A percentile compares a stretch with the other conserved stretches of the same genome.
Evolutionary conservation across 2,329 filamentous ascomycete genomes (phyloP).

Genomic region (Scedosporium minutisporum): DNA sequence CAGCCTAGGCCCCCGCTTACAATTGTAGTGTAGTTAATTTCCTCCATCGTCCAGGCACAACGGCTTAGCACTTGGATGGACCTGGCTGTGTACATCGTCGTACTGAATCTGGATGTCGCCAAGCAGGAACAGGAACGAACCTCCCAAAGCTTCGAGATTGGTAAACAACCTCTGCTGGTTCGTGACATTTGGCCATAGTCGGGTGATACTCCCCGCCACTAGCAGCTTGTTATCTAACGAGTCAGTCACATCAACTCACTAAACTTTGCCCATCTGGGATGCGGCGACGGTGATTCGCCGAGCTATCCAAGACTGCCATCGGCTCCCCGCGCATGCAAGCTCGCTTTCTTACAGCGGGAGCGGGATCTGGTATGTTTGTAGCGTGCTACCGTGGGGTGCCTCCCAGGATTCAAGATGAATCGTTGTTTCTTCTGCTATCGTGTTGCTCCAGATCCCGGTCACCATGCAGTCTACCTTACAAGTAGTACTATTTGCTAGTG

Average conservation of each 20-base stretch:
- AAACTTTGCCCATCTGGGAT: not conserved
- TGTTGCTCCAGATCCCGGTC: not conserved
- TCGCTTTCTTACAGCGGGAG: no score
- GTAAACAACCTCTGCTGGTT: not conserved
- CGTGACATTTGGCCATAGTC: not conserved
- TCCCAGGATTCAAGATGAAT: not conserved
- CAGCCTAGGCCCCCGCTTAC: no score
- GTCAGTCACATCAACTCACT: not conserved
- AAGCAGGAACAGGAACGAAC: not conserved
- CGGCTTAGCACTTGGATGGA: not conserved
- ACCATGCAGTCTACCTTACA: not conserved
- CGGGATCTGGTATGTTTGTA: not conserved
- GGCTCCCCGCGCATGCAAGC: no score
- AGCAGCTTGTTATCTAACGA: not conserved
- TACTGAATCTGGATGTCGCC: not conserved
- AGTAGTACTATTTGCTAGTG: not conserved
- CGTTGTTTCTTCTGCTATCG: not conserved
- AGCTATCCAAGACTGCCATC: no score
- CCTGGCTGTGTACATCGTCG: not conserved
- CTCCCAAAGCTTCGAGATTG: not conserved
- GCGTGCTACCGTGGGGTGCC: not conserved
- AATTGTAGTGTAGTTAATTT: no score
- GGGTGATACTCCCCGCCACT: not conserved
- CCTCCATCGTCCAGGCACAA: not conserved
- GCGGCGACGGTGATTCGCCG: not conserved